A percentile compares a stretch with the other conserved stretches of the same genome.
These are phyloP conservation scores for Tulasnella calospora DNA, from an alignment of 768 basidiomycete species.

Conservation along the genomic window DNA sequence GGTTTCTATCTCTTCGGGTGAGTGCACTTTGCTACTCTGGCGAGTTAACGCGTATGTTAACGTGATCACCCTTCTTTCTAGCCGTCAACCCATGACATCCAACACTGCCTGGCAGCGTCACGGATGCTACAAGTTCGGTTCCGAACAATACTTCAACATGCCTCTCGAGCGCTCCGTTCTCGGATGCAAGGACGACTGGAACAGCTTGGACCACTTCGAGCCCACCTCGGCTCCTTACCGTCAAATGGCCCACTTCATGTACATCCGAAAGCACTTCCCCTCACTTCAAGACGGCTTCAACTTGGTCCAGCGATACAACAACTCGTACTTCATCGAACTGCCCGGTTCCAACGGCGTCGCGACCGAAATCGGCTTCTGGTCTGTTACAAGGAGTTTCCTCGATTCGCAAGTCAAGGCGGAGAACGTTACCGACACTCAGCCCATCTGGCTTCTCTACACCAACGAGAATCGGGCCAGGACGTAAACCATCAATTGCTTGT, in stretches of 20 bases:
- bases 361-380: slow-evolving; percentile 88
- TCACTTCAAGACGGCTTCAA: slow-evolving; percentile 82
- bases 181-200: slow-evolving; percentile 87
- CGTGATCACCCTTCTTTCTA: too few relatives aligned
- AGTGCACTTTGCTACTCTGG: slow-evolving; percentile 31
- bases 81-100: slow-evolving; percentile 86
- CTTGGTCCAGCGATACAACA: slow-evolving; percentile 78
- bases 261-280: slow-evolving; percentile 62
- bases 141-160: slow-evolving; percentile 91
- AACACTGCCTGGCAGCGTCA: slow-evolving; percentile 87
- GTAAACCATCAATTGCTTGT: slow-evolving; percentile 57
- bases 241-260: slow-evolving; percentile 64
- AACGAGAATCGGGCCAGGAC: slow-evolving; percentile 75
- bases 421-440: slow-evolving; percentile 44
- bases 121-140: slow-evolving; percentile 87
- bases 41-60: too few relatives aligned
- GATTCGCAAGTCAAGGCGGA: slow-evolving; percentile 58
- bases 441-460: slow-evolving; percentile 79
- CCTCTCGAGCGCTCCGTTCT: slow-evolving; percentile 70
- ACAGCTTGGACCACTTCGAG: slow-evolving; percentile 91
- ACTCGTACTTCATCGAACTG: slow-evolving; percentile 70
- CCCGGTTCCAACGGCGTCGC: slow-evolving; percentile 78
- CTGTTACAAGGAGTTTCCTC: slow-evolving; percentile 64
- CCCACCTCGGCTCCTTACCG: slow-evolving; percentile 76
- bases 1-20: slow-evolving; percentile 78